phyloP scores from a whole-genome alignment of 2,329 filamentous ascomycete genomes.

The Botryotinia globosa region DNA sequence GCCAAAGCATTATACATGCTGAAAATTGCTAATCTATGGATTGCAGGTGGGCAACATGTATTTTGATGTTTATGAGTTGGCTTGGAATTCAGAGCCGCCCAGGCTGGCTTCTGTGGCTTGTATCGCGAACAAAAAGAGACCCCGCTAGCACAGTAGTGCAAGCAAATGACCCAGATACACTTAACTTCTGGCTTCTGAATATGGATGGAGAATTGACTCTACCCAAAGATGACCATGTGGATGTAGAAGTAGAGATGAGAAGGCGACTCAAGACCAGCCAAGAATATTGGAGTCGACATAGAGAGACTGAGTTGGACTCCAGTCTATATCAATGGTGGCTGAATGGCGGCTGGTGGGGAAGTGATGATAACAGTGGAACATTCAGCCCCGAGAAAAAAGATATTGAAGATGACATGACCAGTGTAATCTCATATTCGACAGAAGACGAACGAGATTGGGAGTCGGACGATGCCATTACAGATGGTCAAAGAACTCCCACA shows the following conservation, averaged over 20 bases:
- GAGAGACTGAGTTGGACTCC: slow-evolving; percentile 67
- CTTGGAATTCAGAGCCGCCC: slow-evolving; percentile 62
- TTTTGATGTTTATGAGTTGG: slow-evolving; percentile 47
- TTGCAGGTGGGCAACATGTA: slow-evolving; percentile 30
- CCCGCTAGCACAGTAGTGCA: slow-evolving; percentile 23
- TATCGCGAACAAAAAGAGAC: slow-evolving; percentile 33
- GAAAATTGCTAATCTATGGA: neutral
- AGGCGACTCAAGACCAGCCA: slow-evolving; percentile 51
- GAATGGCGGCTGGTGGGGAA: slow-evolving; percentile 79
- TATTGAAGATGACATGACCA: slow-evolving; percentile 71
- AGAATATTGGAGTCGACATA: slow-evolving; percentile 43
- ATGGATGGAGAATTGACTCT: slow-evolving; percentile 53
- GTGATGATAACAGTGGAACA: slow-evolving; percentile 75
- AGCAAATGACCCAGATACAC: slow-evolving; percentile 35
- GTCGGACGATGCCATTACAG: slow-evolving; percentile 42
- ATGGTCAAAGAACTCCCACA: slow-evolving; percentile 69
- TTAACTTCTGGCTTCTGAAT: slow-evolving; percentile 54
- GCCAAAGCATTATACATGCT: neutral
- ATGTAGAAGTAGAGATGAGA: slow-evolving; percentile 78
- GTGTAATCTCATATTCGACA: slow-evolving; percentile 62
- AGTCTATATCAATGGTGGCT: slow-evolving; percentile 85
- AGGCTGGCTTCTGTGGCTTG: slow-evolving; percentile 54
- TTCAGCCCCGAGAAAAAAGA: slow-evolving; percentile 59
- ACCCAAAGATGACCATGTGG: slow-evolving; percentile 62
- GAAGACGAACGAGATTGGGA: slow-evolving; percentile 48